phyloP scores from a whole-genome alignment of 192 early-diverging fungal species.

The Coemansia sp. region DNA sequence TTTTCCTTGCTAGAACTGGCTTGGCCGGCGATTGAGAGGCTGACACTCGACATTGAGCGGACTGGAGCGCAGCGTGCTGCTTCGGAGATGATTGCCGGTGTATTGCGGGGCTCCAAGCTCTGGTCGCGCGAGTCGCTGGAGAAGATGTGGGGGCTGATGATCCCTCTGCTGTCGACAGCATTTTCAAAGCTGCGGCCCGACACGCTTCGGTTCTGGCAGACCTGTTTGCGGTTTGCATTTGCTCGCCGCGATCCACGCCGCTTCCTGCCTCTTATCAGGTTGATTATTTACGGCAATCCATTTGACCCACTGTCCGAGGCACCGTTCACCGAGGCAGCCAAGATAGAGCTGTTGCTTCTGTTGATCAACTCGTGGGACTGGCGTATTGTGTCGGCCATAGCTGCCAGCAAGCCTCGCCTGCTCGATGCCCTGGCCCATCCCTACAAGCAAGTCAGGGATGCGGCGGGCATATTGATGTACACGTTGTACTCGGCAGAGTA shows the following conservation, averaged over 20 bases:
- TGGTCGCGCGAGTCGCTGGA: conserved; percentile 59
- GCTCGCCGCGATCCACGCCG: conserved; percentile 78
- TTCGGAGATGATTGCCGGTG: conserved; percentile 73
- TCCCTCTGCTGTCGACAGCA: conserved; percentile 60
- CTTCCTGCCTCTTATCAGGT: conserved; percentile 67
- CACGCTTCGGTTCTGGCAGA: conserved; percentile 74
- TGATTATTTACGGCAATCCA: conserved; percentile 58
- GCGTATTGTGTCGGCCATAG: conserved; percentile 58
- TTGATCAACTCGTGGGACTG: conserved; percentile 68
- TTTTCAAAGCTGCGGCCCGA: conserved; percentile 71
- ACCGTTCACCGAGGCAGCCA: conserved; percentile 81
- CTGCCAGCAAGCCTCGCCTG: conserved; percentile 31
- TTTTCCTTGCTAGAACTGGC: conserved; percentile 57
- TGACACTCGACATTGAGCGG: conserved; percentile 59
- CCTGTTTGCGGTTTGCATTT: conserved; percentile 61
- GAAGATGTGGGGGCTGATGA: conserved; percentile 69
- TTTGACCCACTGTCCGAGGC: conserved; percentile 76
- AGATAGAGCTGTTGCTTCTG: conserved; percentile 66
- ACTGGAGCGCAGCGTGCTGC: conserved; percentile 80
- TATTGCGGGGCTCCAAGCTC: conserved; percentile 86
- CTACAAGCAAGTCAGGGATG: conserved; percentile 88
- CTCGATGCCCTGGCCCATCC: conserved; percentile 65
- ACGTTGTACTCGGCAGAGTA: conserved; percentile 62
- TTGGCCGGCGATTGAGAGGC: conserved; percentile 56
- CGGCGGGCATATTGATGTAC: conserved; percentile 71